Conservation (phyloP, 768 basidiomycete species). For the Suillus cothurnatus region DNA sequence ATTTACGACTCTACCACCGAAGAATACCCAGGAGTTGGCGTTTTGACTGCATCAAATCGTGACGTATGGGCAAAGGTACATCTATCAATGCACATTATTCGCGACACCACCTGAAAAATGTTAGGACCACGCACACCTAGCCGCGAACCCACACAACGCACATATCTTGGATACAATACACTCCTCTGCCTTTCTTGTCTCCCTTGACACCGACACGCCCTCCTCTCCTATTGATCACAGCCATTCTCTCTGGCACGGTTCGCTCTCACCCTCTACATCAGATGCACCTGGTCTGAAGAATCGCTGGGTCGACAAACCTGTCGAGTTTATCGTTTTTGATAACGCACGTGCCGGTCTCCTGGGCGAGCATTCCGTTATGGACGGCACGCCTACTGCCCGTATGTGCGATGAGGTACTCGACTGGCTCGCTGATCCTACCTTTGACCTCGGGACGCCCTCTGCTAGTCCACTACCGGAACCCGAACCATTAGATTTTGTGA, state of each 20-base stretch:
- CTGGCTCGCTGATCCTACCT: slow-evolving; percentile 57
- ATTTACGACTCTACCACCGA: slow-evolving; percentile 66
- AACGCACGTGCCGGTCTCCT: slow-evolving; percentile 82
- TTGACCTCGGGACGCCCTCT: slow-evolving; percentile 56
- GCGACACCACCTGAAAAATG: neutral
- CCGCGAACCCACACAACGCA: slow-evolving; percentile 61
- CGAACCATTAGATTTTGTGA: slow-evolving; percentile 58
- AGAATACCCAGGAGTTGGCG: slow-evolving; percentile 74
- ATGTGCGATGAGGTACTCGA: slow-evolving; percentile 71
- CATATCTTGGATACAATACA: slow-evolving; percentile 72
- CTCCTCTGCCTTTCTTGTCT: slow-evolving; percentile 83
- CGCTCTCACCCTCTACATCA: slow-evolving; percentile 9
- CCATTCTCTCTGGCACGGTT: slow-evolving; percentile 72
- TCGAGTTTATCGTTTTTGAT: slow-evolving; percentile 84
- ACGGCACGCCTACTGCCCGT: slow-evolving; percentile 80
- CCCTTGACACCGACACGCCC: slow-evolving; percentile 62
- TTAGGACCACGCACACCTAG: slow-evolving; percentile 67
- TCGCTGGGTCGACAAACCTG: slow-evolving; percentile 90
- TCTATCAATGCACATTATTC: neutral
- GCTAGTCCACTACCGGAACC: slow-evolving; percentile 34
- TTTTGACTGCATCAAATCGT: slow-evolving; percentile 76
- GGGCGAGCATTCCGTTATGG: slow-evolving; percentile 94
- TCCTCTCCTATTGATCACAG: slow-evolving; percentile 59
- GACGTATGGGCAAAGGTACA: slow-evolving; percentile 87
- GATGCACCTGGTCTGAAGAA: slow-evolving; percentile 58